Evolutionary conservation across 2,329 filamentous ascomycete genomes (phyloP), one percentile per base, ranked within the genome.

Genomic region (Beauveria scarabaeidicola): DNA sequence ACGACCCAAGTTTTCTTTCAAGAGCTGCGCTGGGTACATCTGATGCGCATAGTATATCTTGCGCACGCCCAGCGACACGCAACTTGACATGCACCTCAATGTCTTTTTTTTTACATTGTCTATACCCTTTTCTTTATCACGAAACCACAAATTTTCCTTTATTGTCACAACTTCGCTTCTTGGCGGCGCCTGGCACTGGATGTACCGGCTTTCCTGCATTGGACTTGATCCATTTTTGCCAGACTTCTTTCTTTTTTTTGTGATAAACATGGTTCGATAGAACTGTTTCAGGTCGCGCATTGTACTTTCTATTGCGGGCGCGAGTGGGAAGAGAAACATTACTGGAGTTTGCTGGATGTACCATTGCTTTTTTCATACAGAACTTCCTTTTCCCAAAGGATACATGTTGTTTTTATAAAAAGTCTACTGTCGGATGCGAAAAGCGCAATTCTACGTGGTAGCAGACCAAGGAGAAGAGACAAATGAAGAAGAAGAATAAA

Each of bases 91-190:
- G 38, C 56, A 52, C 36, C 38, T 52, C 38, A 52, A 40, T 52
- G 47, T 52, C 56, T 52, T 51, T 58, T 40, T 58, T 60, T 52
- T 55, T 60, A 38, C 51, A 36, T 48, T 60, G 58, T 54, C 58
- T 60, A 60, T 60, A 60, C 58, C 58, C 58, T 25, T 51, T 60
- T 54, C 52, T 41, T 60, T 51, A 60, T 23, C 52, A 60, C 25
- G 32, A 55, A 40, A 59, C 53, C 21, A 44, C 41, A 52, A 27
- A 36, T 52, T 46, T 38, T 38, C n/a, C 53, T 60, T 48, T 25
- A 27, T 44, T 55, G 43, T 54, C 29, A 27, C 11, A 36, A n/a
- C 23, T 48, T 47, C 40, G 47, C 27, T 52, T 58, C 27, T 46
- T 38, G 56, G 56, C 40, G 43, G 41, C 23, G 23, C 25, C 36